Evolutionary conservation across 2,329 filamentous ascomycete genomes (phyloP).

Genomic region (Neophaeococcomyces aloes): DNA sequence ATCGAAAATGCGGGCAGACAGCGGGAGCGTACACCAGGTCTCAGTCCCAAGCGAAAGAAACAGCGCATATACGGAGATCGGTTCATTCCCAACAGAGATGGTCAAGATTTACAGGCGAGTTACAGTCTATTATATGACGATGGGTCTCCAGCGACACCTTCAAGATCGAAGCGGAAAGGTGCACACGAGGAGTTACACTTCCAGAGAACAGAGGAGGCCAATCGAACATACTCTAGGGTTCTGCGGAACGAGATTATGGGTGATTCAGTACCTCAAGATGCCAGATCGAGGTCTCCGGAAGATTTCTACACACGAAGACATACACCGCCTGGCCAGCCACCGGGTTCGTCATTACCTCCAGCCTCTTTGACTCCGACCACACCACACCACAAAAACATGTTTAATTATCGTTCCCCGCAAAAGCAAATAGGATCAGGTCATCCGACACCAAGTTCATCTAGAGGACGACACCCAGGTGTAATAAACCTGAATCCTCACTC

Average conservation of each 20-base stretch:
- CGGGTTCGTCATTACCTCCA: constrained; percentile 54
- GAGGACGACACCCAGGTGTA: constrained; percentile 57
- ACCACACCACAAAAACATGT: constrained; percentile 83
- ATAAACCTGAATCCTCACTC: constrained; percentile 81
- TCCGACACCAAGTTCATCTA: constrained; percentile 75
- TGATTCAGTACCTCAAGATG: constrained; percentile 73
- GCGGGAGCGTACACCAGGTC: constrained; percentile 51
- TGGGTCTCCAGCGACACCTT: constrained; percentile 82
- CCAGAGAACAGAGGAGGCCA: constrained; percentile 84
- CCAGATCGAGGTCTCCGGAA: constrained; percentile 25
- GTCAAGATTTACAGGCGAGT: constrained; percentile 85
- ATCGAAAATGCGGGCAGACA: constrained; percentile 50
- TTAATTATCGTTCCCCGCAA: constrained; percentile 71
- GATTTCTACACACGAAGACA: constrained; percentile 51
- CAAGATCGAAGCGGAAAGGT: constrained; percentile 70
- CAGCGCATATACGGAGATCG: constrained; percentile 58
- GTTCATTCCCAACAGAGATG: constrained; percentile 89
- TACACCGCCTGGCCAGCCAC: constrained; percentile 63
- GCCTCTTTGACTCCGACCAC: constrained; percentile 78
- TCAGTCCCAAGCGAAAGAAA: constrained; percentile 58
- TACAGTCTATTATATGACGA: constrained; percentile 88
- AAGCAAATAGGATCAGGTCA: constrained; percentile 64
- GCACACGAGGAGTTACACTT: constrained; percentile 88
- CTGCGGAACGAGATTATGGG: constrained; percentile 90
- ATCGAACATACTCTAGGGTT: constrained; percentile 79